Evolutionary conservation across 1,284 basidiomycete genomes (phyloP), one percentile per base, ranked within the genome.

Genomic region (Agroathelia rolfsii): DNA sequence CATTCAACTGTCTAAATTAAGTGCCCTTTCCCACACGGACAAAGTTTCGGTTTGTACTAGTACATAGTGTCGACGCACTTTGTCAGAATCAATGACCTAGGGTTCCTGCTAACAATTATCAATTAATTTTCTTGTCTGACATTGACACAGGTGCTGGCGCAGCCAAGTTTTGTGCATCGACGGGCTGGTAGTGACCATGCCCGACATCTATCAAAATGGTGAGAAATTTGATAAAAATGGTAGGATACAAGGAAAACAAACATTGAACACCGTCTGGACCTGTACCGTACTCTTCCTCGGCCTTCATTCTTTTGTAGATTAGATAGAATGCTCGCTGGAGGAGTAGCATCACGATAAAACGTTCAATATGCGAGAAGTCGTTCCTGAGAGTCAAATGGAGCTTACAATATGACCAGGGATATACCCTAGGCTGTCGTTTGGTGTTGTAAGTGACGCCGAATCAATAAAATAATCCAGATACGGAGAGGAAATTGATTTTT

Each of bases 231-330:
- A 32, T 30, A 13, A 14, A 34, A n/a, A 26, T 25, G 34, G 8
- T 17, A 10, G 14, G 15, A 12, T 12, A 27, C 7, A 15, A 16
- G 16, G 9, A n/a, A 18, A 24, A 60, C 72, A 49, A 50, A 76
- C 70, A 77, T 39, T 62, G 50, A 58, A 76, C 83, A 18, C 78
- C 78, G 17, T 72, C 75, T 4, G 52, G 53, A 14, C 75, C 75
- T 5, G 49, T 53, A 4, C 82, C 82, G 50, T 78, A 85, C 32
- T 66, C 61, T 46, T 86, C 81, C 48, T 87, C 81, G 0, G 83
- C 83, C 45, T 79, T 66, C 60, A 84, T 83, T 58, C 74, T 73
- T 62, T 72, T 78, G 56, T 80, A 80, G 38, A 79, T 78, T 28
- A 79, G 61, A 75, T 75, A 76, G 51, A 76, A 74, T 4, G 72